A percentile compares a stretch with the other conserved stretches of the same genome.
Conservation (phyloP, 192 early-diverging fungal genomes). For the Entophlyctis luteolus region DNA sequence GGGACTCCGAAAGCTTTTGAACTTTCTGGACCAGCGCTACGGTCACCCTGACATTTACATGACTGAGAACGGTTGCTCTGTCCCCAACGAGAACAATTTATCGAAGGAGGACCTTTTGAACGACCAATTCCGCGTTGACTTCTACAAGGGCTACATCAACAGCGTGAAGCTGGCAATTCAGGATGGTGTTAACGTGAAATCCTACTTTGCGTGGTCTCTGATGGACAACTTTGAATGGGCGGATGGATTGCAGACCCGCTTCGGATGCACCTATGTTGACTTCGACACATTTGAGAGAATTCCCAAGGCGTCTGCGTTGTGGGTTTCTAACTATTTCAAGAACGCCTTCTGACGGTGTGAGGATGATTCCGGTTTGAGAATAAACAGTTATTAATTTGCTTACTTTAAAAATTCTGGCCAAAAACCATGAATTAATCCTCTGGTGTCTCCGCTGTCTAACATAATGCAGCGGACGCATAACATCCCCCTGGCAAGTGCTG, state of each 20-base stretch:
- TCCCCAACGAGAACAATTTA: not conserved
- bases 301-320: constrained; percentile 30
- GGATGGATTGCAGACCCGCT: constrained; percentile 29
- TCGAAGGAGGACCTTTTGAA: not conserved
- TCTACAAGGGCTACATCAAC: constrained; percentile 35
- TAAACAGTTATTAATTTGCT: too few species aligned
- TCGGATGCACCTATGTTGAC: constrained; percentile 39
- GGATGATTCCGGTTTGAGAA: too few species aligned
- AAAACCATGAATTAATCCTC: too few species aligned
- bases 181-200: constrained; percentile 25
- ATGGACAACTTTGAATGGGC: constrained; percentile 45
- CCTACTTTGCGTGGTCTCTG: constrained; percentile 39
- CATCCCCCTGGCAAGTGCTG: too few species aligned
- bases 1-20: not conserved
- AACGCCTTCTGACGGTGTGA: too few species aligned
- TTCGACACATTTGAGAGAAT: constrained; percentile 32
- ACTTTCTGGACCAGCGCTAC: not conserved
- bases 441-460: too few species aligned
- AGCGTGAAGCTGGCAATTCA: constrained; percentile 13
- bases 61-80: constrained; percentile 9
- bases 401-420: too few species aligned
- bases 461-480: too few species aligned
- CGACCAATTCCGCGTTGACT: constrained; percentile 29
- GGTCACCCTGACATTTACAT: constrained; percentile 10
- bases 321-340: not conserved